Conservation (phyloP, 2,329 filamentous ascomycete species). For the Phialophora macrospora region DNA sequence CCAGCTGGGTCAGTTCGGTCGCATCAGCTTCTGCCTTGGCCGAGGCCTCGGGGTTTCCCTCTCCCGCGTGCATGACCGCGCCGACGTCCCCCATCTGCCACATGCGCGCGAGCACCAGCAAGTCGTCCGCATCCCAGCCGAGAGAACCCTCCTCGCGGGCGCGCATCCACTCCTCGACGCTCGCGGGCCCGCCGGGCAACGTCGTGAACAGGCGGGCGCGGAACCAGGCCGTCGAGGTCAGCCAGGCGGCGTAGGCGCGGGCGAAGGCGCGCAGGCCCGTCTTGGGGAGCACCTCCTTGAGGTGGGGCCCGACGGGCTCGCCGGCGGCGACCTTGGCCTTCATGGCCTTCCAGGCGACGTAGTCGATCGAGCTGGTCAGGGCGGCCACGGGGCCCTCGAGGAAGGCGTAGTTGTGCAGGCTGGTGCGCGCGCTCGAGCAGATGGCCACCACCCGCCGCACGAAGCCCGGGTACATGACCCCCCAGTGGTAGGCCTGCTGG, state of each 20-base stretch:
- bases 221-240: slow-evolving; percentile 56
- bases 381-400: slow-evolving; percentile 55
- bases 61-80: no score
- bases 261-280: slow-evolving; percentile 54
- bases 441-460: slow-evolving; percentile 51
- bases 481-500: slow-evolving; percentile 56
- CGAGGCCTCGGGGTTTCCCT: no score
- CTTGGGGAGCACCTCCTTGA: slow-evolving; percentile 40
- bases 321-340: slow-evolving; percentile 34
- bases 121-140: slow-evolving; percentile 53
- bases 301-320: slow-evolving; percentile 41
- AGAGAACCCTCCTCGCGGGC: slow-evolving; percentile 42
- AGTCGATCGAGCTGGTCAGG: slow-evolving; percentile 50
- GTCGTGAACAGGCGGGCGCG: slow-evolving; percentile 48
- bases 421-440: slow-evolving; percentile 54
- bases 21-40: no score
- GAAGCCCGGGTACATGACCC: slow-evolving; percentile 51
- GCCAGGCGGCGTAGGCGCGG: slow-evolving; percentile 55
- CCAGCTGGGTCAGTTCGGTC: slow-evolving; percentile 26
- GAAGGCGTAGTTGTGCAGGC: slow-evolving; percentile 55
- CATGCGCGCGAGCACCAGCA: slow-evolving; percentile 51
- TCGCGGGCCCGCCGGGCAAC: slow-evolving; percentile 42
- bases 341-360: slow-evolving; percentile 41
- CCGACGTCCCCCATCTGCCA: slow-evolving; percentile 54
- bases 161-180: slow-evolving; percentile 47